Evolutionary conservation across 2,329 filamentous ascomycete species (phyloP).

Genomic region (Colletotrichum navitas): DNA sequence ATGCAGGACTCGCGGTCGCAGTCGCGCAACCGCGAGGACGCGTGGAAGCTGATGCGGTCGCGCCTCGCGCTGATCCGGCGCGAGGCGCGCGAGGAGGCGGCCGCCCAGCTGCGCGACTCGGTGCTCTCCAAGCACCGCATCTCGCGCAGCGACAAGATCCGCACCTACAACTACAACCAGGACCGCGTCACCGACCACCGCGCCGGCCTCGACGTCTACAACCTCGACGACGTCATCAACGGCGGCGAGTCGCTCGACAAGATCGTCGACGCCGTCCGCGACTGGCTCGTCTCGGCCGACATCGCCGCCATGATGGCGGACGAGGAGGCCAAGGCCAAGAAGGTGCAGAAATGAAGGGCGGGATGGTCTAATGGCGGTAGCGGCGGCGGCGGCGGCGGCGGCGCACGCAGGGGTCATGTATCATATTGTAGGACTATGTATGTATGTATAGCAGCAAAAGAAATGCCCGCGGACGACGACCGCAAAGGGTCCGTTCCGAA

Average conservation of each 20-base stretch:
- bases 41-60: slow-evolving; percentile 87
- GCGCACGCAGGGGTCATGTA: slow-evolving; percentile 4
- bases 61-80: slow-evolving; percentile 83
- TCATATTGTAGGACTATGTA: slow-evolving; percentile 23
- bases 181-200: slow-evolving; percentile 91
- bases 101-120: slow-evolving; percentile 79
- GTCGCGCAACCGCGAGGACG: slow-evolving; percentile 86
- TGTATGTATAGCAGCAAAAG: neutral
- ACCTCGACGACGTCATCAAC: slow-evolving; percentile 82
- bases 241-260: slow-evolving; percentile 79
- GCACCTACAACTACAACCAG: slow-evolving; percentile 86
- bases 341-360: slow-evolving; percentile 34
- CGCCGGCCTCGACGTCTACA: slow-evolving; percentile 82
- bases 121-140: slow-evolving; percentile 85
- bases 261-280: slow-evolving; percentile 82
- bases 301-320: slow-evolving; percentile 78
- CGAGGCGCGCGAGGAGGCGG: slow-evolving; percentile 86
- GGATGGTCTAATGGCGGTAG: no score
- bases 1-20: slow-evolving; percentile 96
- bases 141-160: slow-evolving; percentile 92
- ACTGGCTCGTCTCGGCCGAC: slow-evolving; percentile 82
- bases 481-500: neutral
- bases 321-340: slow-evolving; percentile 56
- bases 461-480: neutral
- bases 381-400: no score